Base-by-base conservation (phyloP, 495 filamentous ascomycete species). In the Parathielavia hyrcaniae region DNA sequence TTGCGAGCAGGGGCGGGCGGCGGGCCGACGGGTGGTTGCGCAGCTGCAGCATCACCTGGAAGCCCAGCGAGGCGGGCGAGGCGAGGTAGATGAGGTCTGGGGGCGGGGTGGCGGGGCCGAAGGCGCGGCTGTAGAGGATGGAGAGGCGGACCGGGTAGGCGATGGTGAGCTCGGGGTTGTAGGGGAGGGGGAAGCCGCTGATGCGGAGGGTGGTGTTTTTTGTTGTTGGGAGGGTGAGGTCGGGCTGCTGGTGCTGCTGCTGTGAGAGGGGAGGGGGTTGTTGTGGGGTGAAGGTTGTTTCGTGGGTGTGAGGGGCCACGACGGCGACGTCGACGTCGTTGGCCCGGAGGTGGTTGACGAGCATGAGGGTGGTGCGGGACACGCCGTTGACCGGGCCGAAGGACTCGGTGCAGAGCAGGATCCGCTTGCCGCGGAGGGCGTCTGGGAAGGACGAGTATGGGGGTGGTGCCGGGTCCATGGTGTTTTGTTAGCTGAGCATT, bases 381-480 rank as follows among this genome's bases (percentile, higher is more conserved):
- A 51, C 49, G 20, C 49, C 49, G 49, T 51, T 51, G n/a, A 51
- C 49, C 4, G 49, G 49, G 5, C 49, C 49, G 13, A 39, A 51
- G 19, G 49, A 51, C n/a, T 51, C 49, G 49, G 49, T 51, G 19
- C 49, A 51, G 2, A 51, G 49, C 10, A 51, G 5, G 19, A 51
- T 51, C 1, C 49, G 34, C 35, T 51, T 51, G 20, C 49, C 49
- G 1, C 49, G 49, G 35, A 51, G 49, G 5, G 49, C 34, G 16
- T 51, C 49, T 11, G 49, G 49, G 17, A 51, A 51, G 7, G 35
- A 39, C 12, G 49, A 46, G 11, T 23, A 34, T 17, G 32, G 26
- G 7, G 47, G 3, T n/a, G n/a, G 40, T 7, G 7, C 40, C 6
- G 32, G 0, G 9, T 50, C 48, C 48, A 50, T 50, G 48, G 48